A percentile compares a stretch with the other conserved stretches of the same genome.
phyloP scores from a whole-genome alignment of 176 grass and related monocot species.

The Oryza nivara region DNA sequence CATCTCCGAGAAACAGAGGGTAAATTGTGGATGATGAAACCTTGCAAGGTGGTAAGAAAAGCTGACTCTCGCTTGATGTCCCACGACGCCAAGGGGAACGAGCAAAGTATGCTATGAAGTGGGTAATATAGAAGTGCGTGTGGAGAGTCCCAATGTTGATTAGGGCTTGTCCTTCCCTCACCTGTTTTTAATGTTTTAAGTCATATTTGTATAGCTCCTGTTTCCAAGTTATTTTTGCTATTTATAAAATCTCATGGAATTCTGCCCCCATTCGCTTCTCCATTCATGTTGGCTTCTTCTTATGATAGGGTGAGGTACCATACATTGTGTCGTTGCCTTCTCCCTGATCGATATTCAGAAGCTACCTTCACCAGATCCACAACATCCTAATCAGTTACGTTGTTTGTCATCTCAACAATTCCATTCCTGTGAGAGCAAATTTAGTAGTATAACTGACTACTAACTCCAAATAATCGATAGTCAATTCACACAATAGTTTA shows the following conservation, averaged over 20 bases:
- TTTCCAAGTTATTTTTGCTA: conserved; percentile 30
- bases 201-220: not conserved
- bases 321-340: no score
- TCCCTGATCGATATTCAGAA: no score
- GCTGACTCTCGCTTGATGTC: not conserved
- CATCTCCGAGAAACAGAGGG: no score
- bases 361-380: no score
- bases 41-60: not conserved
- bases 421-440: no score
- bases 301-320: no score
- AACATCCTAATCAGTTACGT: no score
- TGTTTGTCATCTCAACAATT: no score
- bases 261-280: not conserved
- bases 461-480: no score
- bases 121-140: conserved; percentile 11
- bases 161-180: conserved; percentile 17
- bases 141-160: conserved; percentile 33
- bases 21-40: not conserved
- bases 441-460: no score
- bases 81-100: not conserved
- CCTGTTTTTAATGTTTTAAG: not conserved
- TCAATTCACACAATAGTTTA: no score
- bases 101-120: not conserved
- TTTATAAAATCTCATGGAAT: not conserved
- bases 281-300: no score